These are phyloP conservation scores for Schizophyllum amplum DNA, from an alignment of 1,284 basidiomycete species.

Conservation along the genomic window DNA sequence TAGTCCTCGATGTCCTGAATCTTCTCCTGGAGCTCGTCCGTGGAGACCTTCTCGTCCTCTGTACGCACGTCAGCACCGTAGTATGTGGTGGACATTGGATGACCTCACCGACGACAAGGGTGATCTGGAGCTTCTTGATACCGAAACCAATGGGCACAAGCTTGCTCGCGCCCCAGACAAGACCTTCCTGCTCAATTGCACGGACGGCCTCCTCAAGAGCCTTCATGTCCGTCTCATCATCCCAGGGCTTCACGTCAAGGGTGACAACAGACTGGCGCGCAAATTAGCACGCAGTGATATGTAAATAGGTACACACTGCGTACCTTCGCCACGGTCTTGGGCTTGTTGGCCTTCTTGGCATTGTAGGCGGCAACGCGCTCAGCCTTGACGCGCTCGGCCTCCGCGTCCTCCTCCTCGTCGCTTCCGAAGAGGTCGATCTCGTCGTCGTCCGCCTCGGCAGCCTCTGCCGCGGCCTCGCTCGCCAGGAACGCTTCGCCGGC, in stretches of 20 bases:
- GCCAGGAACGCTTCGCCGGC: constrained; percentile 72
- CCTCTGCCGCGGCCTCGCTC: constrained; percentile 35
- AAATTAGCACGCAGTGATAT: constrained; percentile 4
- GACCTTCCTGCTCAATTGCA: constrained; percentile 83
- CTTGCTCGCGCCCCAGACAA: constrained; percentile 92
- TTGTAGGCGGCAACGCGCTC: constrained; percentile 95
- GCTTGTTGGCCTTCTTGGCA: constrained; percentile 89
- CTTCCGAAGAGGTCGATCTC: constrained; percentile 90
- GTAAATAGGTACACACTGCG: constrained; percentile 12
- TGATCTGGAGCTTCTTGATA: constrained; percentile 71
- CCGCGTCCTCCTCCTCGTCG: constrained; percentile 85
- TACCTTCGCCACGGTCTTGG: constrained; percentile 86
- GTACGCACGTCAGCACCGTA: constrained; percentile 9
- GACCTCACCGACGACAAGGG: constrained; percentile 81
- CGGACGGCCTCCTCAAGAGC: constrained; percentile 81
- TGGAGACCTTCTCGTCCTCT: constrained; percentile 94
- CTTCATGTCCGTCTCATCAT: constrained; percentile 97
- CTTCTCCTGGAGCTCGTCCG: constrained; percentile 92
- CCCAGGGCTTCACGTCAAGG: constrained; percentile 98
- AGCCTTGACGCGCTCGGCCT: constrained; percentile 91
- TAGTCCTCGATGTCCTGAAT: constrained; percentile 85
- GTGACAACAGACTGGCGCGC: constrained; percentile 83
- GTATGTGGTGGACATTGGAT: constrained; percentile 1
- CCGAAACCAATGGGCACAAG: constrained; percentile 93
- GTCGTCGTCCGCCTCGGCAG: constrained; percentile 81